Conservation (phyloP, 1,284 basidiomycete species). For the Hymenochaete sp. region DNA sequence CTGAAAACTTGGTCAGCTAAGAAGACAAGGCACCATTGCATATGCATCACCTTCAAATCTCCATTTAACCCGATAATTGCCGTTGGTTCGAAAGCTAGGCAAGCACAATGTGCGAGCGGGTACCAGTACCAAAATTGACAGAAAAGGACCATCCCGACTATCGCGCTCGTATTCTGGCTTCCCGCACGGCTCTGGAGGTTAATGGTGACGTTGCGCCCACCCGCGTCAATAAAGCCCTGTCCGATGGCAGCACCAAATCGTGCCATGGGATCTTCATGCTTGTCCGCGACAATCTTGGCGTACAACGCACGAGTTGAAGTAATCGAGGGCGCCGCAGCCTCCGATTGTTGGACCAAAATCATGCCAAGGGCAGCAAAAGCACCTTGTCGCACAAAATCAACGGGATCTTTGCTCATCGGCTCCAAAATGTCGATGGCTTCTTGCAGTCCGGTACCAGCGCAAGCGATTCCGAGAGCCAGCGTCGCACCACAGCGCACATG, state of each 20-base stretch:
- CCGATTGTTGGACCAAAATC: conserved; percentile 93
- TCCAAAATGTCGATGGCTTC: conserved; percentile 92
- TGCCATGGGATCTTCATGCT: conserved; percentile 96
- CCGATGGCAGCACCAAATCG: conserved; percentile 92
- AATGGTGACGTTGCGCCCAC: conserved; percentile 91
- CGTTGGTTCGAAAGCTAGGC: conserved; percentile 87
- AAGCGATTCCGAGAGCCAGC: conserved; percentile 89
- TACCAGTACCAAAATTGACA: conserved; percentile 99
- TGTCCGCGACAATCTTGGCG: conserved; percentile 83
- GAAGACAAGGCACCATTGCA: neutral
- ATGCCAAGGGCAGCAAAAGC: conserved; percentile 91
- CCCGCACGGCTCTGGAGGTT: conserved; percentile 87
- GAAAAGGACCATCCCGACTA: conserved; percentile 93
- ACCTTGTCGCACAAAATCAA: conserved; percentile 97
- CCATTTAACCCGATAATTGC: conserved; percentile 85
- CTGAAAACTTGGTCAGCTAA: conserved; percentile 30
- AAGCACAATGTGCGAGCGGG: conserved; percentile 89
- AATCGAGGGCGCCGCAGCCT: conserved; percentile 76
- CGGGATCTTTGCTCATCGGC: conserved; percentile 93
- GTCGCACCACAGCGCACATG: conserved; percentile 95
- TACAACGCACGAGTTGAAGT: conserved; percentile 75
- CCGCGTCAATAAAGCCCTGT: conserved; percentile 94
- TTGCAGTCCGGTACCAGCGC: conserved; percentile 93
- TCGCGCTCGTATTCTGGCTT: conserved; percentile 82
- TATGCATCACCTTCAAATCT: conserved; percentile 61